A percentile compares a stretch with the other conserved stretches of the same genome.
Conservation (phyloP, 306 rosid species). For the Begonia loranthoides region DNA sequence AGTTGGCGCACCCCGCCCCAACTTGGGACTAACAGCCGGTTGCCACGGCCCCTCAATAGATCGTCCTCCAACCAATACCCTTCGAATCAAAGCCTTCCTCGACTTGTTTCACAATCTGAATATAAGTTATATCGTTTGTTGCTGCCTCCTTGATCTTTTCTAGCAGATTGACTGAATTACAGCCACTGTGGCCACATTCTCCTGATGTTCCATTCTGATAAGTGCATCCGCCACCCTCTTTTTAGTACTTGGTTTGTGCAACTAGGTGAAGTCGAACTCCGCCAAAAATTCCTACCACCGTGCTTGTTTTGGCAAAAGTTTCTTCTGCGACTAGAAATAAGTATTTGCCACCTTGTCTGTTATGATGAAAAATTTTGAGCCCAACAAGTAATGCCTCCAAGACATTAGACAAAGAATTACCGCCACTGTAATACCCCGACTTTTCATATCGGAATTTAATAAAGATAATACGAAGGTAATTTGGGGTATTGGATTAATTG, state of each 20-base stretch:
- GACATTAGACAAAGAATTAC: not conserved
- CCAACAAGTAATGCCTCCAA: not conserved
- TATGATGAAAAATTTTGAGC: not conserved
- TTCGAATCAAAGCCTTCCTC: not conserved
- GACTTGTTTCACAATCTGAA: not conserved
- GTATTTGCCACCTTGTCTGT: constrained; percentile 6
- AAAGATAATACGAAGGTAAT: no score
- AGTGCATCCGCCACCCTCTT: constrained; percentile 2
- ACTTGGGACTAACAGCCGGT: not conserved
- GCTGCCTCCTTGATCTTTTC: not conserved
- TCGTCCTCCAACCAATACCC: not conserved
- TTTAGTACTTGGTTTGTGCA: not conserved
- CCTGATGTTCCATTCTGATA: not conserved
- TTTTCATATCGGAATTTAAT: no score
- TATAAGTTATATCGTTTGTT: not conserved
- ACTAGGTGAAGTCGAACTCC: constrained; percentile 1
- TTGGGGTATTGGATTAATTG: no score
- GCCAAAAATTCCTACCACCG: constrained; percentile 2
- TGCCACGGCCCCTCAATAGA: not conserved
- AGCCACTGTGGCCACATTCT: not conserved
- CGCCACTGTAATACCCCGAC: no score
- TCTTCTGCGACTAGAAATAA: constrained; percentile 4
- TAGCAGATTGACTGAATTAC: not conserved
- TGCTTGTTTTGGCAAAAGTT: constrained; percentile 3
- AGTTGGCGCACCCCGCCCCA: not conserved